Evolutionary conservation across 257 asterid species (phyloP), one percentile per base, ranked within the genome.

Genomic region (Thymus mandschuricus): DNA sequence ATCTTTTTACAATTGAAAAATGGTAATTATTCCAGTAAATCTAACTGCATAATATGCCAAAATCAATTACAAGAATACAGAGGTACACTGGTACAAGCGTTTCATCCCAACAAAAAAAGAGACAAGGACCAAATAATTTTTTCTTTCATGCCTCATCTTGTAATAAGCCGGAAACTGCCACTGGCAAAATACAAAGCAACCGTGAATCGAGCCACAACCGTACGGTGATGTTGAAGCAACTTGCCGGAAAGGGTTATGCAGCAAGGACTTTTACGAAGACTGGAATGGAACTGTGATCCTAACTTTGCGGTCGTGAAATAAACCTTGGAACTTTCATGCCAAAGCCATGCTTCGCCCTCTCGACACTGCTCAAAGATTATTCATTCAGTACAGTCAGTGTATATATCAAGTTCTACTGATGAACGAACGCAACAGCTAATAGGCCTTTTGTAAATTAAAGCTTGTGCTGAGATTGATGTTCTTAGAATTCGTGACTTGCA

Each of bases 241-340:
- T 48, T 13, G 45, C 59, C 46, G 21, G 31, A 33, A 30, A 65
- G 10, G 3, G 43, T 49, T 31, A 10, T 3, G 44, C 45, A 3
- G 21, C 21, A 21, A 21, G 21, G 21, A 21, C 21, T 21, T 21
- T 21, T 21, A 45, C 7, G 46, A 67, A 50, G 60, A 44, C 15
- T 7, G 12, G 13, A 51, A 3, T 15, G 29, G 67, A 72, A 76
- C 57, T 59, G 68, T n/a, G 70, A 74, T 63, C 54, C 68, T 72
- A 85, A 64, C 69, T 68, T 70, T 58, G 65, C 30, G 71, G 70
- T 50, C 84, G 82, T 40, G 84, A 64, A 66, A 89, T 55, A 66
- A 79, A 81, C 65, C 77, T 81, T 10, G 96, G 98, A 76, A 85
- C 85, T 82, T 81, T 92, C 98, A 92, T 92, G 28, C 98, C 98